Conservation (phyloP, 2,329 filamentous ascomycete genomes). For the Ambrosiella beaveri region DNA sequence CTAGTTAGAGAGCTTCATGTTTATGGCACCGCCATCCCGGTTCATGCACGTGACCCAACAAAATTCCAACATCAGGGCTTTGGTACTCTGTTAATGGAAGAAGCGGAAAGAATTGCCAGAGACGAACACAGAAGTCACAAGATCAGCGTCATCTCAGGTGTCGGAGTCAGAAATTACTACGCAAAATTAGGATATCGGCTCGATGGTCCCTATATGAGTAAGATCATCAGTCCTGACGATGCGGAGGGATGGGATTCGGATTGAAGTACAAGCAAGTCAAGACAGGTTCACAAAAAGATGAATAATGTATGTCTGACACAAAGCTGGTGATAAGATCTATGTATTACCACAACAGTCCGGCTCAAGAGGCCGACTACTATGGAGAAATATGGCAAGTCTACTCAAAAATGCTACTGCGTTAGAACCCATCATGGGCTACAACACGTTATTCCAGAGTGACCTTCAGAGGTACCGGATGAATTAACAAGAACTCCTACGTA, state of each 20-base stretch:
- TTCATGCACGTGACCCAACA: conserved; percentile 82
- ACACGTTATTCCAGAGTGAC: too few species aligned
- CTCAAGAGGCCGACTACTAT: too few species aligned
- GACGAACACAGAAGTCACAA: conserved; percentile 89
- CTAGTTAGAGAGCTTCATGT: conserved; percentile 90
- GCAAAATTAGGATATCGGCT: conserved; percentile 81
- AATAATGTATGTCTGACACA: not conserved
- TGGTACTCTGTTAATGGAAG: conserved; percentile 90
- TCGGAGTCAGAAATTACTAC: conserved; percentile 92
- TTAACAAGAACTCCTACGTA: too few species aligned
- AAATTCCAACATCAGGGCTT: conserved; percentile 99
- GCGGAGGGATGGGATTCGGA: conserved; percentile 7
- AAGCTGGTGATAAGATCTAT: not conserved
- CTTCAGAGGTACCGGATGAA: too few species aligned
- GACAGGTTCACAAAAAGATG: conserved; percentile 10
- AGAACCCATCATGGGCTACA: too few species aligned
- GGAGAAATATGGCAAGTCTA: too few species aligned
- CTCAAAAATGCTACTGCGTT: too few species aligned
- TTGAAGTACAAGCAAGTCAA: not conserved
- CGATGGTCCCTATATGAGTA: conserved; percentile 74
- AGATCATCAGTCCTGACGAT: conserved; percentile 17
- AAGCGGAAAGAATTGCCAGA: conserved; percentile 84
- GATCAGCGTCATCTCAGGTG: conserved; percentile 94
- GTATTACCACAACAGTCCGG: not conserved
- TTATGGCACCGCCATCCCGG: conserved; percentile 91